Evolutionary conservation across 2,329 filamentous ascomycete genomes (phyloP), one percentile per base, ranked within the genome.

Genomic region (Stemphylium lycopersici): DNA sequence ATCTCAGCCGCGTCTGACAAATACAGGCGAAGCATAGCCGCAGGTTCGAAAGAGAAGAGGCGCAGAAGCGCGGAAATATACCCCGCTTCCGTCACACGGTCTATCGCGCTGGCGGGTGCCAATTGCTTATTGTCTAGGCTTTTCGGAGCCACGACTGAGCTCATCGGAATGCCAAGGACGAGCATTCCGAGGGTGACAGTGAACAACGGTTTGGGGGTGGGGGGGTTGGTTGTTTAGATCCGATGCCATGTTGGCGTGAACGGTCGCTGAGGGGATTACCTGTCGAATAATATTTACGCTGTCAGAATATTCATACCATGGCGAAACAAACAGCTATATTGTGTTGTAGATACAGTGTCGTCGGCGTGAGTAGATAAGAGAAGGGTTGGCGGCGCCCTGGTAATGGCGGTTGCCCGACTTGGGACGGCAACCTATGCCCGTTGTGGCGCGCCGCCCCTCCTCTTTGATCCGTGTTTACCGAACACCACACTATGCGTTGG

Each of bases 51-150:
- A n/a, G 22, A n/a, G 15, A 49, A 33, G 26, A 42, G 29, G 12
- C 46, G 48, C 32, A 33, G 26, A 42, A 33, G 12, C 42, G 48
- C 32, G 48, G 41, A 49, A 50, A 24, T 18, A 49, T 56, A 61
- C 48, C 56, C 59, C 59, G 59, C 56, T 48, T 47, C 51, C 45
- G 51, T 18, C 29, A 52, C 49, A 48, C 38, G 47, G 18, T 26
- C 7, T 31, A 34, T 16, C 45, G 49, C 31, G 44, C 42, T 55
- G 56, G 53, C 59, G 51, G 41, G 38, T 51, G 51, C 51, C 56
- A 49, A 48, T 44, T 52, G 43, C 52, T 46, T 52, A 46, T 48
- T 16, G 6, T 36, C 26, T 39, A 48, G 11, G 32, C 22, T 48
- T n/a, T 15, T 34, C 37, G 29, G 16, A 18, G 36, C 45, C 33